phyloP scores from a whole-genome alignment of 805 yeast species.

The Lachancea dasiensis region DNA sequence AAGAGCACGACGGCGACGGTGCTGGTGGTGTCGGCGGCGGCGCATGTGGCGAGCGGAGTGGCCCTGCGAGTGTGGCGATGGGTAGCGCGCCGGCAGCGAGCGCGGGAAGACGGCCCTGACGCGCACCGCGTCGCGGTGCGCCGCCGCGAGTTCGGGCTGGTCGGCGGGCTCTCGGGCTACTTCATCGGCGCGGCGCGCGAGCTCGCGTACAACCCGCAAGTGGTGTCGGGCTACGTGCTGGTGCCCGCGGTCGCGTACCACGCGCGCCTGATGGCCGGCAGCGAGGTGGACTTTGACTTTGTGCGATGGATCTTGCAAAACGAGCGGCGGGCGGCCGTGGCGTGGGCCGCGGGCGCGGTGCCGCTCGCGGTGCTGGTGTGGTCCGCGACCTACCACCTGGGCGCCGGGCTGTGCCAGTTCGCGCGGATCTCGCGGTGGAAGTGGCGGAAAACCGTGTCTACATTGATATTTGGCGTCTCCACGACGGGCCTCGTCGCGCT shows the following conservation, averaged over 20 bases:
- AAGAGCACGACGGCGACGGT: constrained; percentile 17
- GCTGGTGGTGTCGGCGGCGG: constrained; percentile 11
- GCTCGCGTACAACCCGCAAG: constrained; percentile 19
- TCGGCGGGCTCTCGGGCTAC: constrained; percentile 25
- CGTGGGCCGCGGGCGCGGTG: constrained; percentile 19
- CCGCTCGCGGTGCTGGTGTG: constrained; percentile 20
- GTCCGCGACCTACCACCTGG: constrained; percentile 22
- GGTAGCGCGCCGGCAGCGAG: constrained; percentile 5
- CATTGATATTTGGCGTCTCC: constrained; percentile 12
- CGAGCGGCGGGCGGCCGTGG: constrained; percentile 13
- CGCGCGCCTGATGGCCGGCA: constrained; percentile 17
- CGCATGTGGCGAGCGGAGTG: constrained; percentile 13
- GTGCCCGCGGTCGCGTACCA: constrained; percentile 20
- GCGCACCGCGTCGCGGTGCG: constrained; percentile 14
- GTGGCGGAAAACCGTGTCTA: constrained; percentile 18
- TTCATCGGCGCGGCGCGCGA: constrained; percentile 20
- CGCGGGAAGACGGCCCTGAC: constrained; percentile 8
- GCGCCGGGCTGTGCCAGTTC: constrained; percentile 22
- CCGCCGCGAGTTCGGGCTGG: constrained; percentile 20
- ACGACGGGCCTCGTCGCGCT: constrained; percentile 17
- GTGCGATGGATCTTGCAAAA: constrained; percentile 23
- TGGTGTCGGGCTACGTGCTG: constrained; percentile 20
- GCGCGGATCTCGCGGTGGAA: constrained; percentile 15
- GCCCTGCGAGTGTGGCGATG: constrained; percentile 14
- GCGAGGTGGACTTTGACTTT: constrained; percentile 20